A percentile compares a stretch with the other conserved stretches of the same genome.
Evolutionary conservation across 2,329 filamentous ascomycete species (phyloP).

Genomic region (Neurospora crassa): DNA sequence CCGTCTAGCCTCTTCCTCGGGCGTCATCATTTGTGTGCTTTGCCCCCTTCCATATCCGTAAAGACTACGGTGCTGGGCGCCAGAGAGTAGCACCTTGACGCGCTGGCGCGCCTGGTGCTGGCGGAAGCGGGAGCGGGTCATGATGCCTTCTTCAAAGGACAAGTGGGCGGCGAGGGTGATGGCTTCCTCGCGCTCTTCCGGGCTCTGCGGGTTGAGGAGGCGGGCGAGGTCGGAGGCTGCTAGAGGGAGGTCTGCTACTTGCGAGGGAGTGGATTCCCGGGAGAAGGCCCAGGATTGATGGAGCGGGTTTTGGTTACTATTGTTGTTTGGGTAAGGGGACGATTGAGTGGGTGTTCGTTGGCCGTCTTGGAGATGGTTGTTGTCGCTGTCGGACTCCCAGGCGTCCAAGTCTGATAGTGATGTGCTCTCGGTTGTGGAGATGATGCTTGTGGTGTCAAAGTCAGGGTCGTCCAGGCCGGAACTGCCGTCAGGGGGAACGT

Average conservation of each 20-base stretch:
- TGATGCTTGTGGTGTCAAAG: conserved; percentile 63
- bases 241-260: conserved; percentile 49
- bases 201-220: conserved; percentile 69
- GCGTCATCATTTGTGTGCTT: conserved; percentile 26
- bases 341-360: conserved; percentile 66
- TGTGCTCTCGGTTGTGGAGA: conserved; percentile 46
- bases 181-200: conserved; percentile 73
- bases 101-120: conserved; percentile 59
- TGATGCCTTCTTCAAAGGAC: conserved; percentile 49
- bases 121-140: conserved; percentile 74
- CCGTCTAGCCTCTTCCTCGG: conserved; percentile 50
- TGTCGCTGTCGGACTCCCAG: conserved; percentile 30
- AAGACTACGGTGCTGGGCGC: conserved; percentile 28
- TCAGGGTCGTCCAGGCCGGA: conserved; percentile 41
- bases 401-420: conserved; percentile 29
- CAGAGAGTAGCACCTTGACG: conserved; percentile 49
- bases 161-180: conserved; percentile 73
- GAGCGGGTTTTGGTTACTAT: conserved; percentile 28
- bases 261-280: conserved; percentile 45
- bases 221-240: conserved; percentile 62
- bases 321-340: conserved; percentile 29
- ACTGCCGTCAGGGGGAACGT: conserved; percentile 46
- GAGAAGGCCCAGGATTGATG: conserved; percentile 14
- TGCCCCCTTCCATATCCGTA: neutral
- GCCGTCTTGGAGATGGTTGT: conserved; percentile 28